These are phyloP conservation scores for Flaveria ramosissima DNA, from an alignment of 129 eudicot species.

Conservation along the genomic window DNA sequence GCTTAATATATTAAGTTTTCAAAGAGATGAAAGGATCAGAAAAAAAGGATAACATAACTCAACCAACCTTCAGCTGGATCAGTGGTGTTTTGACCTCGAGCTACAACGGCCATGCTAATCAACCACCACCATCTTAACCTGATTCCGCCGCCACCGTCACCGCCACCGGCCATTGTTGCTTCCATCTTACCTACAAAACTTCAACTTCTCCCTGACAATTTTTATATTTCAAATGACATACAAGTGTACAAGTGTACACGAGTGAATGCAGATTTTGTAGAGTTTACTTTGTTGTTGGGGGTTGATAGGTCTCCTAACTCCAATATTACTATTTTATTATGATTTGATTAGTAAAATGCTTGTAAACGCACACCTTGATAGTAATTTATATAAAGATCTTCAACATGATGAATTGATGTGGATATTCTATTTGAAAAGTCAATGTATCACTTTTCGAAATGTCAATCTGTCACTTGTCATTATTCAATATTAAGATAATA, in stretches of 20 bases:
- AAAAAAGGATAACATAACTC: too few relatives aligned
- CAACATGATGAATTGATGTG: neutral
- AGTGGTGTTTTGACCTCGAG: constrained; percentile 24
- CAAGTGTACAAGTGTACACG: neutral
- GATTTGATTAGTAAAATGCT: too few relatives aligned
- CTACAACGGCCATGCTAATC: neutral
- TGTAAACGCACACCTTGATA: neutral
- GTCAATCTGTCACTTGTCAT: neutral
- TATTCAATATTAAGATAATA: neutral
- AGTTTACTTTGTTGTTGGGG: neutral
- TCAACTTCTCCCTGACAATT: neutral
- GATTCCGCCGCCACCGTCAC: neutral
- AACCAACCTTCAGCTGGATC: constrained; percentile 28
- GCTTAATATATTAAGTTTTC: too few relatives aligned
- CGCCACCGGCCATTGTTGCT: neutral
- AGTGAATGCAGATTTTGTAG: neutral
- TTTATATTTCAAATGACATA: neutral
- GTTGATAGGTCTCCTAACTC: neutral
- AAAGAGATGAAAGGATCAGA: too few relatives aligned
- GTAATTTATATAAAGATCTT: neutral
- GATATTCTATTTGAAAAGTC: neutral
- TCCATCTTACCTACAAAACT: neutral
- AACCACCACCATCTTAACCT: constrained; percentile 7
- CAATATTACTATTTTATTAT: neutral
- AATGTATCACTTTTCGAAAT: neutral